These are phyloP conservation scores for Canariomyces notabilis DNA, from an alignment of 2,329 filamentous ascomycete species.

Conservation along the genomic window DNA sequence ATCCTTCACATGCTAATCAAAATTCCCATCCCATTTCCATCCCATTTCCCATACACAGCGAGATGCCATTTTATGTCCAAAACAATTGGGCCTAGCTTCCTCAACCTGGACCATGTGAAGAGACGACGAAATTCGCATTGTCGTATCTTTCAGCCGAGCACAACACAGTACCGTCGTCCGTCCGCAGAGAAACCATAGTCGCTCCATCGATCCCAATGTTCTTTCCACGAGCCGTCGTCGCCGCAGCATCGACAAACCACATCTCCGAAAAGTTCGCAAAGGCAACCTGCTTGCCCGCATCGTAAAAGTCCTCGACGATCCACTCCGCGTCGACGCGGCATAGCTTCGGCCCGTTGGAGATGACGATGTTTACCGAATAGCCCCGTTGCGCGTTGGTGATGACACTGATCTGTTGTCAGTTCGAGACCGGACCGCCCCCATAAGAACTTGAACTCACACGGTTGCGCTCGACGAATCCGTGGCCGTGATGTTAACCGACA, in stretches of 20 bases:
- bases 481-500: constrained; percentile 26
- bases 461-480: constrained; percentile 14
- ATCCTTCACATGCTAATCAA: too few species aligned
- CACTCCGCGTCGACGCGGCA: constrained; percentile 30
- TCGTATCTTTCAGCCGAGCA: constrained; percentile 23
- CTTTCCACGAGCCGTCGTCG: constrained; percentile 24
- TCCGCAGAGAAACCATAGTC: constrained; percentile 22
- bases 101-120: constrained; percentile 6
- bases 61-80: neutral
- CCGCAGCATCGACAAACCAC: constrained; percentile 26
- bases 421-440: neutral
- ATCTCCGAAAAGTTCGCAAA: constrained; percentile 28
- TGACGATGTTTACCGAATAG: constrained; percentile 18
- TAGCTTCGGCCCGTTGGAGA: constrained; percentile 25
- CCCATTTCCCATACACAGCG: too few species aligned
- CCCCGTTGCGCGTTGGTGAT: constrained; percentile 21
- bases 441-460: constrained; percentile 18
- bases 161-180: constrained; percentile 13
- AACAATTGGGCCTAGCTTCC: neutral
- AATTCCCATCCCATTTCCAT: too few species aligned
- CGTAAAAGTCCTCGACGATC: constrained; percentile 30
- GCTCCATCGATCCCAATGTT: constrained; percentile 28
- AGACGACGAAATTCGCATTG: constrained; percentile 20
- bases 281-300: constrained; percentile 22
- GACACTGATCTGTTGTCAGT: constrained; percentile 10